Evolutionary conservation across 1,139 yeast genomes (phyloP).

Genomic region (Protomyces macrosporus): DNA sequence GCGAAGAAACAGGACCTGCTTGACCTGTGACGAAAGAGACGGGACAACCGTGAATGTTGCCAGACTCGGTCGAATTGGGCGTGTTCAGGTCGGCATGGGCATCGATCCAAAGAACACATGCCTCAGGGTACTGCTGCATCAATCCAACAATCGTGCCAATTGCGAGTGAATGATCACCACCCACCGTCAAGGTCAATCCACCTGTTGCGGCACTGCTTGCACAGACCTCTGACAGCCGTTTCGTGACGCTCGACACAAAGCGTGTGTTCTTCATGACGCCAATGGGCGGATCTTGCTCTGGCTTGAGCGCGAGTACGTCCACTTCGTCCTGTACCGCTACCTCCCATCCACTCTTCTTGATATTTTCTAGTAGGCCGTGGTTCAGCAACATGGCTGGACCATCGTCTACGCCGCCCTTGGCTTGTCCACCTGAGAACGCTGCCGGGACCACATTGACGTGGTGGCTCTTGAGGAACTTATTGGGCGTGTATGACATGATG

Average conservation of each 20-base stretch:
- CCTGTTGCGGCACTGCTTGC: conserved; percentile 47
- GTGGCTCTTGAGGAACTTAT: conserved; percentile 29
- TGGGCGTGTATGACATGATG: conserved; percentile 13
- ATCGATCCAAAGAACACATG: conserved; percentile 91
- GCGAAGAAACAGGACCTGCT: conserved; percentile 39
- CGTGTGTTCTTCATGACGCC: conserved; percentile 65
- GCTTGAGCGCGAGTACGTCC: conserved; percentile 36
- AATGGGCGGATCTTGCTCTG: conserved; percentile 40
- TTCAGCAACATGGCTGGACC: conserved; percentile 81
- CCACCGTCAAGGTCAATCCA: conserved; percentile 73
- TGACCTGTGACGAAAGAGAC: conserved; percentile 79
- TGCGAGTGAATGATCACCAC: conserved; percentile 97
- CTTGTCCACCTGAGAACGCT: conserved; percentile 71
- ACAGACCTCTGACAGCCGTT: conserved; percentile 60
- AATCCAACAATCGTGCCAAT: conserved; percentile 89
- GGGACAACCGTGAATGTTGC: conserved; percentile 96
- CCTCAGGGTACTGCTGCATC: conserved; percentile 71
- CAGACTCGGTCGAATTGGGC: conserved; percentile 77
- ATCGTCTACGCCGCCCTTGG: conserved; percentile 83
- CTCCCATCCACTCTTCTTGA: conserved; percentile 69
- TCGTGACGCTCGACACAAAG: conserved; percentile 69
- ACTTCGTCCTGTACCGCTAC: conserved; percentile 57
- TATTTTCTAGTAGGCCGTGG: conserved; percentile 61
- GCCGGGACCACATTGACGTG: conserved; percentile 30
- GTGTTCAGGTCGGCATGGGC: conserved; percentile 90